Conservation (phyloP, 805 yeast species). For the Wickerhamomyces rabaulensis region DNA sequence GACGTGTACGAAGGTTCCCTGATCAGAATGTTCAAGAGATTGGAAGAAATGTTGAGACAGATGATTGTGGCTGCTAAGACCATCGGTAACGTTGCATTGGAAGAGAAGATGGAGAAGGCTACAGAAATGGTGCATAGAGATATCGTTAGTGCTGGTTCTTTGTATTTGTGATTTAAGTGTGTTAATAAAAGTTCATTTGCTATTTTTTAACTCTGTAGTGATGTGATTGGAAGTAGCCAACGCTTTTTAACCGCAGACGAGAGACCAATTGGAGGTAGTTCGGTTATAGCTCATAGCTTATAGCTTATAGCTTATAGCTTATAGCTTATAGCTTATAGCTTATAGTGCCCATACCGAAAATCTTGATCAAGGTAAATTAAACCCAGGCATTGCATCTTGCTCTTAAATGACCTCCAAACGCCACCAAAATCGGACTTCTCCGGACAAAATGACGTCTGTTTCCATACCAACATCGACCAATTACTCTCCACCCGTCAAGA, state of each 20-base stretch:
- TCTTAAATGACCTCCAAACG: too few species aligned
- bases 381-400: background rate
- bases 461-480: slow-evolving; percentile 6
- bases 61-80: slow-evolving; percentile 88
- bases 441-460: slow-evolving; percentile 1
- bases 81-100: slow-evolving; percentile 84
- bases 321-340: too few species aligned
- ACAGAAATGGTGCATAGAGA: slow-evolving; percentile 88
- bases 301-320: too few species aligned
- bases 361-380: too few species aligned
- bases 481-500: slow-evolving; percentile 35
- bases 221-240: too few species aligned
- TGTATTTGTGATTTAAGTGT: slow-evolving; percentile 44
- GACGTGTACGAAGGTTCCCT: slow-evolving; percentile 97
- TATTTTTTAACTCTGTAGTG: background rate
- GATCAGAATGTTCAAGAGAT: slow-evolving; percentile 88
- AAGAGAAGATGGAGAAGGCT: slow-evolving; percentile 84
- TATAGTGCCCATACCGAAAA: background rate
- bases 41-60: slow-evolving; percentile 91
- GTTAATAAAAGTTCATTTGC: background rate
- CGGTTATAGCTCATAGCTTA: too few species aligned
- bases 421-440: too few species aligned
- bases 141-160: slow-evolving; percentile 92
- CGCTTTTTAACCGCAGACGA: too few species aligned
- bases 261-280: too few species aligned